Evolutionary conservation across 768 basidiomycete genomes (phyloP).

Genomic region (Mrakia hoshinonis): DNA sequence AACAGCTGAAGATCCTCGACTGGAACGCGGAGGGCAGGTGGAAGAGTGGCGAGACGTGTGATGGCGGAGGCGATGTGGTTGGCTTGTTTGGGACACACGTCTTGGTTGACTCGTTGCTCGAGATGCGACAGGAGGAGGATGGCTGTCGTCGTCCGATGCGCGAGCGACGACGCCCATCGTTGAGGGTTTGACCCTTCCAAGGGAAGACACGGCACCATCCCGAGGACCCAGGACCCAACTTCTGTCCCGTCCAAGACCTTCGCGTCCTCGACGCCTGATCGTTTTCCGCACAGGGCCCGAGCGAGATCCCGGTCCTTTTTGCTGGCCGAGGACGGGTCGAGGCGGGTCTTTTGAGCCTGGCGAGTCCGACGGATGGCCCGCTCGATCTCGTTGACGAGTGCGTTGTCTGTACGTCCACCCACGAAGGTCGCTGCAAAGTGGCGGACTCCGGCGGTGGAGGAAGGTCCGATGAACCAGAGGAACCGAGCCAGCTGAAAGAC

Average conservation of each 20-base stretch:
- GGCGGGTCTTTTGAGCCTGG: background rate
- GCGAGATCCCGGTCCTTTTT: background rate
- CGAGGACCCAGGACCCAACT: background rate
- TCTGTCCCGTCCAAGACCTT: background rate
- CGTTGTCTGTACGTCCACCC: background rate
- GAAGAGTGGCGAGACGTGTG: background rate
- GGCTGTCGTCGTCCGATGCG: background rate
- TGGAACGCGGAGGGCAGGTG: background rate
- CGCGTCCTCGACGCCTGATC: background rate
- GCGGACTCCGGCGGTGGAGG: background rate
- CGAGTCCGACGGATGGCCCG: background rate
- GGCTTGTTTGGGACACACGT: background rate
- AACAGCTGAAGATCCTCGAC: slow-evolving; percentile 3
- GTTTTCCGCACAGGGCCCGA: background rate
- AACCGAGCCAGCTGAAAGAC: slow-evolving; percentile 12
- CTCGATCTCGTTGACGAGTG: background rate
- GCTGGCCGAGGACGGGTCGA: background rate
- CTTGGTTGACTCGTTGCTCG: background rate
- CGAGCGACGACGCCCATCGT: background rate
- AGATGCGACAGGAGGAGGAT: slow-evolving; percentile 15
- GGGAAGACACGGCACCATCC: too few species aligned
- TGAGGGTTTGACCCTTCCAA: background rate
- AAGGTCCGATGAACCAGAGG: slow-evolving; percentile 7
- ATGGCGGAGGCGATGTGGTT: background rate
- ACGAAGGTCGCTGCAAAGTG: background rate